A percentile compares a stretch with the other conserved stretches of the same genome.
Evolutionary conservation across 768 basidiomycete genomes (phyloP).

Genomic region (Panaeolus cyanescens): DNA sequence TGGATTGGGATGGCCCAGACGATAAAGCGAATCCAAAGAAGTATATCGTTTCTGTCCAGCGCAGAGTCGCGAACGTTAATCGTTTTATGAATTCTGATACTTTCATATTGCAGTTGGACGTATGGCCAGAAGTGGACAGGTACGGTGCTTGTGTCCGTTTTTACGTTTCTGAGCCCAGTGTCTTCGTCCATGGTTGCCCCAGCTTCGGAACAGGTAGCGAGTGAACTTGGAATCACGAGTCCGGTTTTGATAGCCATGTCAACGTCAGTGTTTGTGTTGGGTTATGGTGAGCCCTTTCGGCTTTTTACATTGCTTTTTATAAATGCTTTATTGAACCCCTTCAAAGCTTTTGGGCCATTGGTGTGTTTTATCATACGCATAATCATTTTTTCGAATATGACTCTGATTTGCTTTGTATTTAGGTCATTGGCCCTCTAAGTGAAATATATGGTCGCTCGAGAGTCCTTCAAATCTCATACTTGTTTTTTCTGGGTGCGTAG

Average conservation of each 20-base stretch:
- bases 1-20: slow-evolving; percentile 66
- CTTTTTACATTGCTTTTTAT: background rate
- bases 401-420: background rate
- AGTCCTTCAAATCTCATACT: slow-evolving; percentile 63
- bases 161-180: slow-evolving; percentile 69
- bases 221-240: slow-evolving; percentile 56
- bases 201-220: slow-evolving; percentile 51
- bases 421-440: slow-evolving; percentile 62
- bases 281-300: slow-evolving; percentile 59
- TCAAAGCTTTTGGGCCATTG: slow-evolving; percentile 52
- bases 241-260: slow-evolving; percentile 52
- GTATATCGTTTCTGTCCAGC: slow-evolving; percentile 33
- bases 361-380: slow-evolving; percentile 23
- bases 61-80: too few relatives aligned
- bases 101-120: slow-evolving; percentile 58
- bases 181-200: slow-evolving; percentile 80
- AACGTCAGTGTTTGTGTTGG: slow-evolving; percentile 54
- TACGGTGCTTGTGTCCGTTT: slow-evolving; percentile 63
- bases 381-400: background rate
- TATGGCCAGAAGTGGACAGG: slow-evolving; percentile 63
- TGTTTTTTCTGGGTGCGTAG: slow-evolving; percentile 72
- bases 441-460: slow-evolving; percentile 73
- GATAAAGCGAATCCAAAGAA: slow-evolving; percentile 64
- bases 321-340: background rate
- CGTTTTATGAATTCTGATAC: background rate